Conservation (phyloP, 2,329 filamentous ascomycete species). For the Graphilbum fragrans region DNA sequence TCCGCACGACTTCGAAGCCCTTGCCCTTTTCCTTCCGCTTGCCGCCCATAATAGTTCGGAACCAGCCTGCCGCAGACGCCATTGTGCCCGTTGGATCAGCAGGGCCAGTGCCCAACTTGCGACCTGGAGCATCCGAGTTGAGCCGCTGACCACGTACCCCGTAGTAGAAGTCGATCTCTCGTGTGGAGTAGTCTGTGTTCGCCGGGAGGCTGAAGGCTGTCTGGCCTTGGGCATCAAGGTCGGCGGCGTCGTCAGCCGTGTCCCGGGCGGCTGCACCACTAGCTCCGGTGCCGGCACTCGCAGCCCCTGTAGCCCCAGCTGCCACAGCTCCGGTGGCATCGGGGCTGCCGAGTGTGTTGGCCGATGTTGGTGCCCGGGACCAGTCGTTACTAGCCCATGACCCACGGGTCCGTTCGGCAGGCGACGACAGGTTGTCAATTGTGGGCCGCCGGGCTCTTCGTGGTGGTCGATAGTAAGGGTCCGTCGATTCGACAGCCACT, state of each 20-base stretch:
- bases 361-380: constrained; percentile 10
- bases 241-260: constrained; percentile 21
- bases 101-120: constrained; percentile 84
- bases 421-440: constrained; percentile 35
- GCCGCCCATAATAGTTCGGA: constrained; percentile 64
- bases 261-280: not conserved
- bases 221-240: constrained; percentile 24
- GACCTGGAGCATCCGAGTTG: constrained; percentile 66
- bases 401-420: constrained; percentile 20
- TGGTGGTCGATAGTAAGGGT: constrained; percentile 84
- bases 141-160: constrained; percentile 80
- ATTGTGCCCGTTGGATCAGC: constrained; percentile 89
- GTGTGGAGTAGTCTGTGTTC: constrained; percentile 76
- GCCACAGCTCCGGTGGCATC: constrained; percentile 3
- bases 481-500: constrained; percentile 39
- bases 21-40: constrained; percentile 93
- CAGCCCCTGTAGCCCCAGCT: not conserved
- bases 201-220: constrained; percentile 35
- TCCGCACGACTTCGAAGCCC: constrained; percentile 92
- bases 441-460: constrained; percentile 39
- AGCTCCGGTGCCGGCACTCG: constrained; percentile 7
- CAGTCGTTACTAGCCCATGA: constrained; percentile 26
- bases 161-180: constrained; percentile 96
- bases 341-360: constrained; percentile 3
- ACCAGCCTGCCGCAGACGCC: constrained; percentile 80